phyloP scores from a whole-genome alignment of 805 yeast species.

The Wickerhamomyces tratensis region DNA sequence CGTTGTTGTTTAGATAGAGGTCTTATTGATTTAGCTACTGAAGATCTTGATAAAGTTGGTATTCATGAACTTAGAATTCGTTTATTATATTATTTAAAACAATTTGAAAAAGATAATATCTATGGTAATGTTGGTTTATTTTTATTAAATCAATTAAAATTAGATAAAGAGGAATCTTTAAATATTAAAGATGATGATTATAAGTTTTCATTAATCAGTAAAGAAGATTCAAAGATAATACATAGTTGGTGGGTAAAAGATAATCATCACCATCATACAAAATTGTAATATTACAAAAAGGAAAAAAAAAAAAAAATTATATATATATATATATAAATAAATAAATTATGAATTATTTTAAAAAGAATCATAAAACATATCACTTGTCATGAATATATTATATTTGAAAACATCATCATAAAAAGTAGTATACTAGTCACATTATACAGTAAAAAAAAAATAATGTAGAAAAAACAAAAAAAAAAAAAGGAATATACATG shows the following conservation, averaged over 20 bases:
- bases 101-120: constrained; percentile 26
- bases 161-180: constrained; percentile 1
- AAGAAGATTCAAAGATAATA: constrained; percentile 4
- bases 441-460: too few relatives aligned
- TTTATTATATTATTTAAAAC: constrained; percentile 28
- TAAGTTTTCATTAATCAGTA: background rate
- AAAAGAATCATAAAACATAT: too few relatives aligned
- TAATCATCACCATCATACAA: background rate
- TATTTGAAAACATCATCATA: too few relatives aligned
- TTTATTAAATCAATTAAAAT: constrained; percentile 17
- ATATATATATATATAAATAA: too few relatives aligned
- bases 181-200: constrained; percentile 3
- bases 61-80: constrained; percentile 25
- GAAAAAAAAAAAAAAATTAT: too few relatives aligned
- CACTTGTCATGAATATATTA: too few relatives aligned
- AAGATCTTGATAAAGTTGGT: constrained; percentile 23
- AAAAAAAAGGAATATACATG: too few relatives aligned
- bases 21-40: constrained; percentile 28
- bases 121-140: constrained; percentile 22
- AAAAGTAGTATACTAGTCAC: too few relatives aligned
- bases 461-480: too few relatives aligned
- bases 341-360: too few relatives aligned
- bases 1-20: constrained; percentile 49
- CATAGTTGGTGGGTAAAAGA: constrained; percentile 8
- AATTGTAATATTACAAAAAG: too few relatives aligned